Evolutionary conservation across 306 rosid species (phyloP), one percentile per base, ranked within the genome.

Genomic region (Sicyos baderoa): DNA sequence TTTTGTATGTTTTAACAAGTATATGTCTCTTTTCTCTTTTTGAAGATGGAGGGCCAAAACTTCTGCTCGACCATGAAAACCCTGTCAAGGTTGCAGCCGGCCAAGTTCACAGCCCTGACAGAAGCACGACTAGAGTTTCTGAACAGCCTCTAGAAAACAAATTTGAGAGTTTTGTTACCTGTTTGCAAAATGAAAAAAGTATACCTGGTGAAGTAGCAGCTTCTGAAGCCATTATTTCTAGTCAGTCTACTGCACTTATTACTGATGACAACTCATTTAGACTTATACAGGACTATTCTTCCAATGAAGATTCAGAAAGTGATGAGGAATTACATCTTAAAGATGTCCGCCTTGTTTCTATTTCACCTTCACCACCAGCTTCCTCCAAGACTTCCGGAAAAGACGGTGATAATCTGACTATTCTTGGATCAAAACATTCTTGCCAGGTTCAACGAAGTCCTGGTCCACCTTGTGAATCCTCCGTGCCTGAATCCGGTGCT

Each of bases 211-310:
- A 22, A 23, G 55, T 15, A 47, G 82, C 74, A 79, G 79, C 72
- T 72, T 78, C 71, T 54, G 85, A 72, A 72, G 82, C 47, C 54
- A 71, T 51, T 49, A 64, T 59, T 70, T 42, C 79, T 65, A 70
- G 74, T 25, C 68, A 55, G 70, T 68, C 74, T 76, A 70, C 81
- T 71, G 69, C 82, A 76, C 80, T 51, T 58, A 67, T 61, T 49
- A 73, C 40, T 76, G 80, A 76, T 78, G 83, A 82, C 75, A 92
- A 84, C 82, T 86, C 93, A 56, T 84, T 89, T 74, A 79, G 79
- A 72, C 95, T 89, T 77, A 79, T 89, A 80, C 96, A 92, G 86
- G 87, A 79, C 79, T 92, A 92, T 83, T 87, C 93, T 60, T 87
- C 96, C 74, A 93, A 92, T 73, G 88, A 79, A 70, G 75, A 80